phyloP scores from a whole-genome alignment of 352 stramenopile genomes.

The Globisporangium heterothallicum region DNA sequence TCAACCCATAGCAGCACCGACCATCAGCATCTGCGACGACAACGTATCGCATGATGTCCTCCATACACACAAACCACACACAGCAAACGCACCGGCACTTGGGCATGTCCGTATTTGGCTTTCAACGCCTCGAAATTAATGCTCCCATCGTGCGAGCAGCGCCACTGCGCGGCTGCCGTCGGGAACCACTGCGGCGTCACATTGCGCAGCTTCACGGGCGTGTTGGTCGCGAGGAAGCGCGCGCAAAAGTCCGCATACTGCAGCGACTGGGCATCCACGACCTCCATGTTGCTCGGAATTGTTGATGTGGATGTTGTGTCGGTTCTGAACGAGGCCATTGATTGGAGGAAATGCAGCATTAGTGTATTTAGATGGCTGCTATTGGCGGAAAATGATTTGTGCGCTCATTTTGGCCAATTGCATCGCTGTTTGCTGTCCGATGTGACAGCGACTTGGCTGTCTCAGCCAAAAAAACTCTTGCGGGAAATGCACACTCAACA shows the following conservation, averaged over 20 bases:
- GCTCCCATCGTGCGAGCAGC: slow-evolving; percentile 17
- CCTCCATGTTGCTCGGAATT: slow-evolving; percentile 29
- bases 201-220: slow-evolving; percentile 63
- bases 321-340: too few relatives aligned
- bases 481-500: background rate
- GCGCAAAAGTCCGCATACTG: slow-evolving; percentile 69
- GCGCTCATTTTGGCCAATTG: slow-evolving; percentile 2
- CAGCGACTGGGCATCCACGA: slow-evolving; percentile 45
- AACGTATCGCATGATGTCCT: background rate
- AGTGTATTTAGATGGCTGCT: background rate
- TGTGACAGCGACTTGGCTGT: background rate
- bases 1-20: background rate
- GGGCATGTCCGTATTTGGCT: slow-evolving; percentile 35
- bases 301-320: background rate
- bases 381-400: background rate
- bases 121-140: slow-evolving; percentile 26
- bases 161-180: slow-evolving; percentile 9
- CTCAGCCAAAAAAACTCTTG: slow-evolving; percentile 4
- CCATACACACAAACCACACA: background rate
- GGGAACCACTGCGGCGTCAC: slow-evolving; percentile 36
- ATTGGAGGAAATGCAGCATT: too few relatives aligned
- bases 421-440: background rate
- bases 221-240: slow-evolving; percentile 65
- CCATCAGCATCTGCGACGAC: slow-evolving; percentile 1
- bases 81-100: slow-evolving; percentile 37